A percentile compares a stretch with the other conserved stretches of the same genome.
These are phyloP conservation scores for Pichia sp. DNA, from an alignment of 1,139 yeast species.

Conservation along the genomic window DNA sequence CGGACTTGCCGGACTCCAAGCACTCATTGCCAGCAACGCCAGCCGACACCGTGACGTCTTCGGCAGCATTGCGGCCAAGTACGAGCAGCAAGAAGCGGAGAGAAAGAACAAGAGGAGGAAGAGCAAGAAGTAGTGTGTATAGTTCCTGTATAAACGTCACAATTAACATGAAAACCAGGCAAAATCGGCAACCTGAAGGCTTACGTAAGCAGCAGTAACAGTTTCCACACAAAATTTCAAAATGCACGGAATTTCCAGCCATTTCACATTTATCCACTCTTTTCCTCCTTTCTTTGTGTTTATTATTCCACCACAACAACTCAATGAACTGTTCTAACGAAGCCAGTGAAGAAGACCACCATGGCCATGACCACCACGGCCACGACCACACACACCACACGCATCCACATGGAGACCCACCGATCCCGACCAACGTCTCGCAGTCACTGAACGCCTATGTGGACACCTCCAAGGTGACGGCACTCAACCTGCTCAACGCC, in stretches of 20 bases:
- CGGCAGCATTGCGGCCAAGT: constrained; percentile 13
- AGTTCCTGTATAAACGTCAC: too few species aligned
- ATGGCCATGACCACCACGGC: constrained; percentile 4
- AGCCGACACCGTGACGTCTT: constrained; percentile 10
- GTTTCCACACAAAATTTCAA: too few species aligned
- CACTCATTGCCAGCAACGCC: constrained; percentile 12
- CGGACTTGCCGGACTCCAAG: constrained; percentile 5
- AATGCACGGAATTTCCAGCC: too few species aligned
- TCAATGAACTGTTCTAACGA: constrained; percentile 7
- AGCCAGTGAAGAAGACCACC: constrained; percentile 11
- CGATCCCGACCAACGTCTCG: constrained; percentile 67
- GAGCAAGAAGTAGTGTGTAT: not conserved
- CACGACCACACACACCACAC: constrained; percentile 20
- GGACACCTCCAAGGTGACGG: constrained; percentile 50
- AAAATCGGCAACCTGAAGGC: too few species aligned
- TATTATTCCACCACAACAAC: too few species aligned
- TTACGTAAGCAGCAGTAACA: too few species aligned
- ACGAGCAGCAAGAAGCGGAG: constrained; percentile 4
- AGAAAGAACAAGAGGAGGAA: constrained; percentile 3
- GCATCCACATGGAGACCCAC: constrained; percentile 50
- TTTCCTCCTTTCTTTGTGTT: too few species aligned
- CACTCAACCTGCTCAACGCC: constrained; percentile 60
- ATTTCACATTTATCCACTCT: too few species aligned
- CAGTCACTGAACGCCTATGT: constrained; percentile 68
- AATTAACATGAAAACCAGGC: too few species aligned